Percentiles rank a stretch among this genome's conserved stretches.
These are phyloP conservation scores for Chaetothyriales sp. DNA, from an alignment of 2,329 filamentous ascomycete species.

Conservation along the genomic window DNA sequence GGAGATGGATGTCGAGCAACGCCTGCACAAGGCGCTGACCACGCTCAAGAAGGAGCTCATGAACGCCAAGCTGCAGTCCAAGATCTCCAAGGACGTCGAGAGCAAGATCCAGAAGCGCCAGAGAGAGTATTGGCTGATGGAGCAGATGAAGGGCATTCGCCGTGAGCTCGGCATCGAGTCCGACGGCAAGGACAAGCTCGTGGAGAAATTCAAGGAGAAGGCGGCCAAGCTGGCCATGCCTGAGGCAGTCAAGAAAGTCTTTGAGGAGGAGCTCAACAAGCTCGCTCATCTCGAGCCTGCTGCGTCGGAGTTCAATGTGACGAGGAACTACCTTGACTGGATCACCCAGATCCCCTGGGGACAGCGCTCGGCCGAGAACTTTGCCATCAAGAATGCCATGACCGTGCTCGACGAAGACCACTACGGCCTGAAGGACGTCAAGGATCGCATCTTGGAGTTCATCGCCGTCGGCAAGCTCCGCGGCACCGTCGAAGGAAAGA, in stretches of 20 bases:
- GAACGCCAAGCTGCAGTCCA: constrained; percentile 92
- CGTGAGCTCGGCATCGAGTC: constrained; percentile 92
- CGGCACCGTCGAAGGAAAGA: constrained; percentile 95
- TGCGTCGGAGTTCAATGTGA: constrained; percentile 97
- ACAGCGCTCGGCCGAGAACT: constrained; percentile 88
- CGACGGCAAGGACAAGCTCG: constrained; percentile 93
- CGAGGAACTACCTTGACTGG: constrained; percentile 96
- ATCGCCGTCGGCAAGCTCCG: constrained; percentile 95
- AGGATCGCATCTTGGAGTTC: constrained; percentile 94
- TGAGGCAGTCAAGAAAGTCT: constrained; percentile 89
- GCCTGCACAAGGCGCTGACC: constrained; percentile 78
- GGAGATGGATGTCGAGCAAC: constrained; percentile 78
- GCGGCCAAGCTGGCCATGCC: constrained; percentile 90
- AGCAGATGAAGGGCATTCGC: constrained; percentile 98
- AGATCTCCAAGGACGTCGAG: constrained; percentile 96
- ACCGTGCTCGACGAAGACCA: constrained; percentile 90
- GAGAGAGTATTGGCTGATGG: constrained; percentile 96
- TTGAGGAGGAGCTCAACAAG: constrained; percentile 97
- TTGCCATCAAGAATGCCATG: constrained; percentile 82
- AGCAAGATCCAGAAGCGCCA: constrained; percentile 95
- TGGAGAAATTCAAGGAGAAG: constrained; percentile 96
- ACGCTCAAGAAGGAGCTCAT: constrained; percentile 97
- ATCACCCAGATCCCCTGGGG: constrained; percentile 97
- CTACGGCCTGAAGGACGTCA: constrained; percentile 93
- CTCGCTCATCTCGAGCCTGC: constrained; percentile 87